Percentiles rank a stretch among this genome's conserved stretches.
Evolutionary conservation across 2,329 filamentous ascomycete genomes (phyloP).

Genomic region (Phyllosticta citribraziliensis): DNA sequence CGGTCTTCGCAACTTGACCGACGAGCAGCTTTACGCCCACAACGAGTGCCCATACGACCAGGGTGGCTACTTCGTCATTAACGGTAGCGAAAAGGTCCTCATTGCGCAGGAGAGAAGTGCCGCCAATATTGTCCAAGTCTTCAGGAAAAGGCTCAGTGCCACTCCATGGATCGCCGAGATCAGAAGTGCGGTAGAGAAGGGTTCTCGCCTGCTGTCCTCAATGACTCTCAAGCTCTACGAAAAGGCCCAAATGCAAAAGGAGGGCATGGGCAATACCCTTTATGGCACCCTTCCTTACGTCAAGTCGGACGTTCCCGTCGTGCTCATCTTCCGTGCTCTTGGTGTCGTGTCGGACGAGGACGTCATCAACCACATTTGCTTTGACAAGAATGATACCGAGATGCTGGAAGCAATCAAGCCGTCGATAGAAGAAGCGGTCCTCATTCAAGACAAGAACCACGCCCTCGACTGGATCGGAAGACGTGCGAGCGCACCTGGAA

Average conservation of each 20-base stretch:
- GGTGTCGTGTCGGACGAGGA: constrained; percentile 96
- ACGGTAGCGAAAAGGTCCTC: constrained; percentile 95
- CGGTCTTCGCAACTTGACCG: constrained; percentile 71
- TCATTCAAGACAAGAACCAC: constrained; percentile 89
- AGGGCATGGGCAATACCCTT: constrained; percentile 77
- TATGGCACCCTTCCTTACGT: constrained; percentile 88
- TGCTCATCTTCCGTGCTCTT: constrained; percentile 88
- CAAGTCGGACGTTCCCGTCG: constrained; percentile 86
- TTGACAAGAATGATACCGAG: constrained; percentile 86
- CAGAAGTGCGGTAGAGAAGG: constrained; percentile 90
- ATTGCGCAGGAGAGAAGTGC: constrained; percentile 97
- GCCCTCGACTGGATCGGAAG: constrained; percentile 94
- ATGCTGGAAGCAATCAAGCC: constrained; percentile 98
- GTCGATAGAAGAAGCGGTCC: constrained; percentile 93
- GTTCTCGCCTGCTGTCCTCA: constrained; percentile 86
- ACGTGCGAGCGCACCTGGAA: constrained; percentile 54
- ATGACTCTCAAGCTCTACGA: constrained; percentile 83
- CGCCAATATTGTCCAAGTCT: constrained; percentile 97
- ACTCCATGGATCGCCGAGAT: constrained; percentile 94
- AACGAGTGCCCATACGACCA: constrained; percentile 98
- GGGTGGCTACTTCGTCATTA: constrained; percentile 98
- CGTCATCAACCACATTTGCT: constrained; percentile 95
- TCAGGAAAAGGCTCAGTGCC: constrained; percentile 94
- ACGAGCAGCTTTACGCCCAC: constrained; percentile 78
- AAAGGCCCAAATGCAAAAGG: constrained; percentile 71